Conservation (phyloP, 176 grass and related monocot species). For the Phoenix dactylifera region DNA sequence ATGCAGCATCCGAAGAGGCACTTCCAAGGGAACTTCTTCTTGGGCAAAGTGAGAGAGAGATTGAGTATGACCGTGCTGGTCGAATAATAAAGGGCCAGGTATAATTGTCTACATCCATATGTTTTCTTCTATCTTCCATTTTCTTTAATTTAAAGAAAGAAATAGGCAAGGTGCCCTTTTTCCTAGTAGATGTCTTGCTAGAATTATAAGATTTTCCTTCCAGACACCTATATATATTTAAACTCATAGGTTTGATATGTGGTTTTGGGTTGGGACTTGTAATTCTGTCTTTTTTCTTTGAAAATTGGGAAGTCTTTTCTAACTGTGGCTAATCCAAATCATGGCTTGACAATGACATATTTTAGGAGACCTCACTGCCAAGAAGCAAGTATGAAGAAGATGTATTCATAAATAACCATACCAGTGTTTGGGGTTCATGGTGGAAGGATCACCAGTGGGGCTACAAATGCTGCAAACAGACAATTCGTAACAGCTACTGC, state of each 20-base stretch:
- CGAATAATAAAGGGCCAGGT: constrained; percentile 94
- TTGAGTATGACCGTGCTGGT: constrained; percentile 82
- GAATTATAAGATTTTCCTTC: no score
- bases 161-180: no score
- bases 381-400: constrained; percentile 98
- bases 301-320: background rate
- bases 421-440: constrained; percentile 87
- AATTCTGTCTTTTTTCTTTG: background rate
- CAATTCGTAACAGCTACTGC: constrained; percentile 80
- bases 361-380: constrained; percentile 67
- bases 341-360: no score
- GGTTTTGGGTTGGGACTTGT: no score
- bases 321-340: no score
- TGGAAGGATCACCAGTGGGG: constrained; percentile 99
- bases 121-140: no score
- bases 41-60: constrained; percentile 88
- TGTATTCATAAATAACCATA: constrained; percentile 86
- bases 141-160: no score
- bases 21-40: constrained; percentile 82
- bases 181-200: no score
- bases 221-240: no score
- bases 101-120: background rate
- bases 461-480: constrained; percentile 85
- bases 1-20: constrained; percentile 72
- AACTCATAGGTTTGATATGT: no score